phyloP scores from a whole-genome alignment of 1,284 basidiomycete species.

The Cutaneotrichosporon mucoides region DNA sequence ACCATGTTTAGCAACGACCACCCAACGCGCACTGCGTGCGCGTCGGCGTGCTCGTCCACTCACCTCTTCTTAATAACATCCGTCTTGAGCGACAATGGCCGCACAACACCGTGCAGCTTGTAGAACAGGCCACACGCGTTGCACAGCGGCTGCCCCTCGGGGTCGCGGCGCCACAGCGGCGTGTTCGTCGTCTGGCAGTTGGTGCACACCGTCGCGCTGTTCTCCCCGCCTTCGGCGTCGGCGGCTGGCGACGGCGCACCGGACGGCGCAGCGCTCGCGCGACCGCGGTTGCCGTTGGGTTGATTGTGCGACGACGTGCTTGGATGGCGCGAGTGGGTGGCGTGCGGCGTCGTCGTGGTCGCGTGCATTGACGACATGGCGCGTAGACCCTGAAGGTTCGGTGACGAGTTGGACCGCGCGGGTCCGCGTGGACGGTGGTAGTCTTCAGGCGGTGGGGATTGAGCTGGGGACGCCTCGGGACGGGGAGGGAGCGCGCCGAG shows the following conservation, averaged over 20 bases:
- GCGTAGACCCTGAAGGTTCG: constrained; percentile 40
- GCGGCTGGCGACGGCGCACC: constrained; percentile 4
- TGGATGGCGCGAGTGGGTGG: not conserved
- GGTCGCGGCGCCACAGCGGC: constrained; percentile 89
- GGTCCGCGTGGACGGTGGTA: constrained; percentile 32
- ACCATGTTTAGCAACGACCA: too few species aligned
- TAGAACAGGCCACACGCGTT: constrained; percentile 84
- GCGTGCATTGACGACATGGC: constrained; percentile 1
- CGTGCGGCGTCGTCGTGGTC: not conserved
- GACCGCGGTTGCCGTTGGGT: not conserved
- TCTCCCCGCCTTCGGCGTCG: constrained; percentile 46
- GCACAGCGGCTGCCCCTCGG: constrained; percentile 91
- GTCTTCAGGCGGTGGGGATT: constrained; percentile 31
- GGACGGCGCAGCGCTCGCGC: not conserved
- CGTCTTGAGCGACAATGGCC: constrained; percentile 89
- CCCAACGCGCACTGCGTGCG: too few species aligned
- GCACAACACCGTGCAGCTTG: constrained; percentile 91
- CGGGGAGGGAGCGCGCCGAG: constrained; percentile 41
- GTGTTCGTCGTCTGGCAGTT: constrained; percentile 96
- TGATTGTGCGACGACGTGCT: not conserved
- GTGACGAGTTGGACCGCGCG: constrained; percentile 42
- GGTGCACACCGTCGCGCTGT: constrained; percentile 77
- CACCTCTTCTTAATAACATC: constrained; percentile 97
- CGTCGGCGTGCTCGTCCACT: constrained; percentile 30
- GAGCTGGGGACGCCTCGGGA: constrained; percentile 6